phyloP scores from a whole-genome alignment of 208 protist species.

The Vickermania spadyakhi region DNA sequence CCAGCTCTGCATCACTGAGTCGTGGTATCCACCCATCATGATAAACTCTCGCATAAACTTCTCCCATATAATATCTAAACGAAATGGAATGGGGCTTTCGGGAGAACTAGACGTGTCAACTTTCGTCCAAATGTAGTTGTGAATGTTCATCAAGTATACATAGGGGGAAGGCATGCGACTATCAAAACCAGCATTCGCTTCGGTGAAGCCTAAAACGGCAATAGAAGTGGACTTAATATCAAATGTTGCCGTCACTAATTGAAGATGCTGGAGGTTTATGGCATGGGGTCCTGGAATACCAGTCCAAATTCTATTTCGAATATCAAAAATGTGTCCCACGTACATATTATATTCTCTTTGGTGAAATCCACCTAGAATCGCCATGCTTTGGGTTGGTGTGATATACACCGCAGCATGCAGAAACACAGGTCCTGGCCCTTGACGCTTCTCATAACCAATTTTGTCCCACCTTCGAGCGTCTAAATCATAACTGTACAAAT shows the following conservation, averaged over 20 bases:
- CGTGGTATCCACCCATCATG: constrained; percentile 48
- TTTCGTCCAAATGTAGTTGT: constrained; percentile 55
- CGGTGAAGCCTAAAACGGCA: constrained; percentile 40
- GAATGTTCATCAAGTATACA: constrained; percentile 66
- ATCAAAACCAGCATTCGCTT: background rate
- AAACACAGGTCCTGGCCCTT: constrained; percentile 73
- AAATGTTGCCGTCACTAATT: constrained; percentile 51
- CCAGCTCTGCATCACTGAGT: constrained; percentile 44
- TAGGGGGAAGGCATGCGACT: constrained; percentile 18
- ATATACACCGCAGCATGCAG: constrained; percentile 69
- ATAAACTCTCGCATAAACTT: constrained; percentile 43
- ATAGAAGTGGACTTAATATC: constrained; percentile 23
- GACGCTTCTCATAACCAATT: constrained; percentile 42
- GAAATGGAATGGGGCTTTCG: constrained; percentile 74
- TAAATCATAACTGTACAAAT: constrained; percentile 65
- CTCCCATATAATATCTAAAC: constrained; percentile 57
- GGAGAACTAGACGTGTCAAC: constrained; percentile 47
- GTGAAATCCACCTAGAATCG: constrained; percentile 81
- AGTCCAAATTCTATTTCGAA: constrained; percentile 69
- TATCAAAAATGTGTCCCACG: constrained; percentile 73
- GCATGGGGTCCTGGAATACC: constrained; percentile 52
- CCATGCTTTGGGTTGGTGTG: constrained; percentile 41
- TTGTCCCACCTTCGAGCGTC: constrained; percentile 61
- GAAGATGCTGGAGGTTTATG: constrained; percentile 65
- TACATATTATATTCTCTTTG: constrained; percentile 77